Percentiles rank a stretch among this genome's conserved stretches.
phyloP scores from a whole-genome alignment of 2,329 filamentous ascomycete species.

The Fusarium circinatum region DNA sequence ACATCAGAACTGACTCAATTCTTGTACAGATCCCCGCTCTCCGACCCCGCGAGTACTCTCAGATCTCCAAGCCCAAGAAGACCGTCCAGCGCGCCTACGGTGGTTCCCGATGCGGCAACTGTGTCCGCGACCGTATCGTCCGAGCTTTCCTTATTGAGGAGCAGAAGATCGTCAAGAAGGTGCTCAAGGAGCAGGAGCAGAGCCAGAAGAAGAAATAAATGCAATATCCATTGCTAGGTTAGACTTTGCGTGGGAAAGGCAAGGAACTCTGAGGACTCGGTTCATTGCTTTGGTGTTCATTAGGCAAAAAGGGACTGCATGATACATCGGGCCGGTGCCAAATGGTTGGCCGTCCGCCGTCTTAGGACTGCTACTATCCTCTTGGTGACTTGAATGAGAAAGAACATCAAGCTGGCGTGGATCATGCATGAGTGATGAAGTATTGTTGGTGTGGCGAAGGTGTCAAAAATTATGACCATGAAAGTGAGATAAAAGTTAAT shows the following conservation, averaged over 20 bases:
- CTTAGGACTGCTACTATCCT: slow-evolving; percentile 55
- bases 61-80: slow-evolving; percentile 99
- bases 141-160: slow-evolving; percentile 99
- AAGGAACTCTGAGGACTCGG: slow-evolving; percentile 51
- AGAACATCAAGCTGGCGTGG: slow-evolving; percentile 52
- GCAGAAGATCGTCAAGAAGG: slow-evolving; percentile 99
- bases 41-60: slow-evolving; percentile 96
- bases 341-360: slow-evolving; percentile 58
- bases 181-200: slow-evolving; percentile 96
- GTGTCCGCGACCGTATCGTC: slow-evolving; percentile 97
- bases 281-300: slow-evolving; percentile 66
- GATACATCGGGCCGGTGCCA: slow-evolving; percentile 53
- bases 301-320: slow-evolving; percentile 62
- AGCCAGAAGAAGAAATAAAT: slow-evolving; percentile 76
- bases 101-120: slow-evolving; percentile 98
- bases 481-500: slow-evolving; percentile 29
- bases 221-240: slow-evolving; percentile 47
- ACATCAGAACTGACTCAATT: slow-evolving; percentile 27
- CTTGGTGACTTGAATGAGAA: slow-evolving; percentile 60
- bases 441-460: not conserved
- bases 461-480: slow-evolving; percentile 4
- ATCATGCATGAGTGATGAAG: slow-evolving; percentile 37
- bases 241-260: slow-evolving; percentile 50
- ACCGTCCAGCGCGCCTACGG: slow-evolving; percentile 98
- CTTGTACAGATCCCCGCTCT: slow-evolving; percentile 83